Base-by-base conservation (phyloP, 1,139 yeast species). In the Suzukiozyma palmioleophila region DNA sequence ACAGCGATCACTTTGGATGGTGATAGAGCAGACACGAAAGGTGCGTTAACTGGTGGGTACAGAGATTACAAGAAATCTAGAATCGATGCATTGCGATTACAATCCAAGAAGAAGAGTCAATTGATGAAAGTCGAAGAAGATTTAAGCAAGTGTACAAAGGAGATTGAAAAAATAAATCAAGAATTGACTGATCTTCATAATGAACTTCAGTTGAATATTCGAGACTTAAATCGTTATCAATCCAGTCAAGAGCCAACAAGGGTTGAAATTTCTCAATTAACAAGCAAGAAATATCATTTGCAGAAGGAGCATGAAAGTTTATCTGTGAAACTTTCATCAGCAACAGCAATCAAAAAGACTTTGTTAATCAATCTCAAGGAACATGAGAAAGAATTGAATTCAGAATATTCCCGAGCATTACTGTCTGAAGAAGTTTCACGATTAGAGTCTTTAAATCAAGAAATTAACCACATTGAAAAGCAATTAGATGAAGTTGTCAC, bases 1-100 rank as follows among this genome's bases (percentile, higher is more conserved):
- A 82, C 77, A 49, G 88, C 96, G 1, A 84, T 92, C 25, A 92
- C 98, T 0, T 66, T 92, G 26, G 95, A 87, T 59, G 98, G 98
- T 48, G 97, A 92, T 57, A 72, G 87, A 48, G 88, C 88, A 34
- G 95, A 88, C 50, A 78, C 77, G 37, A 79, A 72, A 47, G 98
- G 98, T 59, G 85, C 84, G 2, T 62, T 92, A 39, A 81, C 89
- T 13, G 98, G 98, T 62, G 98, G 98, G 38, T 89, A 76, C 54
- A 75, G 86, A 50, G 95, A 88, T 53, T 75, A 73, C 46, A 75
- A 78, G 48, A 67, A 66, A 35, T 83, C 90, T 0, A 71, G 94
- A 47, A 62, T 90, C 36, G 95, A 87, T 50, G 80, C 85, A 2
- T 69, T 87, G 50, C 77, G 77, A 41, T 56, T 64, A 16, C 74